Base-by-base conservation (phyloP, 768 basidiomycete species). In the Boletellus sp. region DNA sequence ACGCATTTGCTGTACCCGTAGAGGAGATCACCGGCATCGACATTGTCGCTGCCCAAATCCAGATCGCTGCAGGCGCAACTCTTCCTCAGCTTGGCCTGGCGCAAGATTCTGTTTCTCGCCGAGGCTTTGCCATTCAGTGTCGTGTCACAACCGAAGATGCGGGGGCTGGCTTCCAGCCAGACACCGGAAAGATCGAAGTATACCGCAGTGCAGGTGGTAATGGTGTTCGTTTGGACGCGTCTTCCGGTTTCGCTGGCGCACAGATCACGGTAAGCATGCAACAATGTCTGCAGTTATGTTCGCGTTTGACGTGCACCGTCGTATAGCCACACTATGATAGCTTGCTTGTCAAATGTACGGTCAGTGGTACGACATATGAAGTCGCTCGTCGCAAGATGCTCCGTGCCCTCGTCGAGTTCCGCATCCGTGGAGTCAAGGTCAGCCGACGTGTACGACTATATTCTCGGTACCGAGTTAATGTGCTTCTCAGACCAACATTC, bases 1-100 rank as follows among this genome's bases (percentile, higher is more conserved):
- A 3, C 16, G 20, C 10, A 13, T 38, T 5, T 22, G 12, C n/a
- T 39, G n/a, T 41, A 34, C 52, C 42, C 49, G 24, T 66, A 94
- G 96, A 98, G 88, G 94, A 97, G 67, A 99, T 99, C 63, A 98
- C 96, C 53, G 96, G 96, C 44, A 94, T 98, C 69, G 96, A 99
- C 65, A 95, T 99, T 55, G 94, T 98, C 35, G 96, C 96, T 47
- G 96, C 96, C 17, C 96, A 98, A 71, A 98, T 99, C 58, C 96
- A 98, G 73, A 97, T 99, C 61, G 95, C 95, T n/a, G 96, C 94
- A 44, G 96, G 96, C 46, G 96, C 94, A 6, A 90, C 94, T 39
- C 83, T 98, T 38, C 85, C 92, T 9, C 93, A 96, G 66, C 86
- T 98, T 54, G 96, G 96, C 48, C 77, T 99, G 44, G 91, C 90